phyloP scores from a whole-genome alignment of 306 rosid species.

The Urtica urens region DNA sequence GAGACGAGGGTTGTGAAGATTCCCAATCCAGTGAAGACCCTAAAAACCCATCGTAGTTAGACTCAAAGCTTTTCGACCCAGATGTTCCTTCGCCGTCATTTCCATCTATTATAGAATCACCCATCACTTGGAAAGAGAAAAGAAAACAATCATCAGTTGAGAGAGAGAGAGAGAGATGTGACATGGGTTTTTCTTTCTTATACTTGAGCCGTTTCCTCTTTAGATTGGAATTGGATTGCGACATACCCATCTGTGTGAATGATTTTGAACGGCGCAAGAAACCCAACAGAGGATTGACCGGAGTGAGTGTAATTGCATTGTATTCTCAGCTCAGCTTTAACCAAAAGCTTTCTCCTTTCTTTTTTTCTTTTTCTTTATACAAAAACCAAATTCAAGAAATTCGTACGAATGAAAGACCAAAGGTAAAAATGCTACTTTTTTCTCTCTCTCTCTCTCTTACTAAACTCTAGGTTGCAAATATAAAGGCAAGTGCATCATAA shows the following conservation, averaged over 20 bases:
- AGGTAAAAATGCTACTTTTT: slow-evolving; percentile 23
- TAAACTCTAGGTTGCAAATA: slow-evolving; percentile 17
- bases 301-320: slow-evolving; percentile 37
- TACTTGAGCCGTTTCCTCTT: too few species aligned
- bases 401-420: too few species aligned
- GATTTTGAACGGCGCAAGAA: slow-evolving; percentile 36
- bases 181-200: background rate
- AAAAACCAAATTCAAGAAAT: too few species aligned
- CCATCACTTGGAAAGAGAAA: slow-evolving; percentile 25
- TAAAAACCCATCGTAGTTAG: slow-evolving; percentile 12
- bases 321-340: slow-evolving; percentile 11
- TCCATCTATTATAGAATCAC: slow-evolving; percentile 25
- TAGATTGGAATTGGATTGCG: background rate
- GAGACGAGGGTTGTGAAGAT: slow-evolving; percentile 12
- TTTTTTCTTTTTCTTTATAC: background rate
- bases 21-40: slow-evolving; percentile 11
- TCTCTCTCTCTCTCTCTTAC: slow-evolving; percentile 7
- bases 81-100: slow-evolving; percentile 27
- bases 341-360: background rate
- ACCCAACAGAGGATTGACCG: slow-evolving; percentile 32
- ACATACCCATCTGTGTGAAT: slow-evolving; percentile 36
- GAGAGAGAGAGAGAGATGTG: slow-evolving; percentile 20
- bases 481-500: slow-evolving; percentile 30
- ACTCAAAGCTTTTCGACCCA: slow-evolving; percentile 19
- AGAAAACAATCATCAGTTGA: background rate